Base-by-base conservation (phyloP, 441 rosid species). In the Arabidopsis lyrata region DNA sequence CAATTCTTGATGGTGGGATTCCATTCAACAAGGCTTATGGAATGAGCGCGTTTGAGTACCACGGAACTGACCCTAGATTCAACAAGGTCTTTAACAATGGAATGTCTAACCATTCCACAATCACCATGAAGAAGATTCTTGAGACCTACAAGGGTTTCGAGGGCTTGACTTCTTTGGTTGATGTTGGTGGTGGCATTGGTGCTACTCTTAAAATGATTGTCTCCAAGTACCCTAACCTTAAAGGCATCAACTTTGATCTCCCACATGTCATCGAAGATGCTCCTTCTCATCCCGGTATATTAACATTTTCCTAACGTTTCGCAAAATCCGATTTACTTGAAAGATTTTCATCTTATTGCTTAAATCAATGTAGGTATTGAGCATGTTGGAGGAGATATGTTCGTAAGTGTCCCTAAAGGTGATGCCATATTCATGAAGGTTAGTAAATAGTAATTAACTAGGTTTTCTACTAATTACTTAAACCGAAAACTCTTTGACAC, bases 371-470 rank as follows among this genome's bases (percentile, higher is more conserved):
- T 34, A 92, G 93, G 95, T 27, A 83, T 90, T 8, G 85, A 83
- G 38, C 92, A 89, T 67, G 86, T 89, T 27, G 92, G 92, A 15
- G 97, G 97, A 41, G 98, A 93, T 74, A 93, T 90, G 97, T 85
- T 90, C 59, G 85, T 56, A 4, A 88, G 90, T 60, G 87, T 91
- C 78, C 97, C 98, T 2, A 74, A 81, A 60, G 92, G 87, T 47
- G 97, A 87, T 66, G 90, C 90, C 45, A 80, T 88, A 56, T 93
- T 91, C 84, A 88, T 87, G 94, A 93, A 93, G 92, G 96, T 93
- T 44, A 72, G 81, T 74, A 34, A 24, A 24, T 24, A 24, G 27
- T 24, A 24, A 14, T 10, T 34, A 29, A 31, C 5, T 11, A 45
- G 0, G 32, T 31, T 15, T 29, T 34, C 3, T 7, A 32, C n/a